Conservation (phyloP, 148 eudicot genomes). For the Linanthus parryae region DNA sequence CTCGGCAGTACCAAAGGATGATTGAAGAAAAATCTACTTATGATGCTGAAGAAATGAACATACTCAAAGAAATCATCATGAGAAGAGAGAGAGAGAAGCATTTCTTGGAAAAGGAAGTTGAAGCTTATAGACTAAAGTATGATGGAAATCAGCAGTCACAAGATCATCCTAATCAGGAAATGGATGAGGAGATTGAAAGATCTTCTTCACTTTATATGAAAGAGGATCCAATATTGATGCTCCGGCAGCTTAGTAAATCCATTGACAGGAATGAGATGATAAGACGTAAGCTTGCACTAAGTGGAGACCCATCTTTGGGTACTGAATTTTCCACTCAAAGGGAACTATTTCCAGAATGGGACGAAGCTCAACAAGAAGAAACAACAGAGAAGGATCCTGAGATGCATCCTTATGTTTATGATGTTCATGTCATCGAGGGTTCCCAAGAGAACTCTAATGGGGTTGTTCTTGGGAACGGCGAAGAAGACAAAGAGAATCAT, state of each 20-base stretch:
- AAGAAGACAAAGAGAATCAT: conserved; percentile 9
- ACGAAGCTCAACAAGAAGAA: too few species aligned
- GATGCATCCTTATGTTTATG: conserved; percentile 41
- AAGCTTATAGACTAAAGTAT: conserved; percentile 50
- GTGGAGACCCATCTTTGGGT: too few species aligned
- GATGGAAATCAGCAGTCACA: conserved; percentile 33
- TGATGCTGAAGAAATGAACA: conserved; percentile 91
- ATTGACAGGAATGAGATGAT: conserved; percentile 29
- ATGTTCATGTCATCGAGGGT: conserved; percentile 73
- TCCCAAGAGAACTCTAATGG: too few species aligned
- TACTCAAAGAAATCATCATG: conserved; percentile 77
- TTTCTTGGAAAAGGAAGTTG: conserved; percentile 80
- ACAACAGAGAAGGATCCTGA: not conserved
- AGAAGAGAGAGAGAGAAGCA: conserved; percentile 76
- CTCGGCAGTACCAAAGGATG: conserved; percentile 88
- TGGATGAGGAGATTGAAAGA: conserved; percentile 19
- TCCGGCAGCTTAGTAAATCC: conserved; percentile 46
- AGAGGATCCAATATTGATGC: conserved; percentile 53
- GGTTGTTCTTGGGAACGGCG: too few species aligned
- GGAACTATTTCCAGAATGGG: too few species aligned
- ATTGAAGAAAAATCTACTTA: conserved; percentile 84
- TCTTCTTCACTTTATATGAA: conserved; percentile 28
- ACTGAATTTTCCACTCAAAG: too few species aligned
- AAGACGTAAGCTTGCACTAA: conserved; percentile 14
- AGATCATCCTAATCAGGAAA: conserved; percentile 10